Evolutionary conservation across 1,284 basidiomycete species (phyloP).

Genomic region (Cutaneotrichosporon sp.): DNA sequence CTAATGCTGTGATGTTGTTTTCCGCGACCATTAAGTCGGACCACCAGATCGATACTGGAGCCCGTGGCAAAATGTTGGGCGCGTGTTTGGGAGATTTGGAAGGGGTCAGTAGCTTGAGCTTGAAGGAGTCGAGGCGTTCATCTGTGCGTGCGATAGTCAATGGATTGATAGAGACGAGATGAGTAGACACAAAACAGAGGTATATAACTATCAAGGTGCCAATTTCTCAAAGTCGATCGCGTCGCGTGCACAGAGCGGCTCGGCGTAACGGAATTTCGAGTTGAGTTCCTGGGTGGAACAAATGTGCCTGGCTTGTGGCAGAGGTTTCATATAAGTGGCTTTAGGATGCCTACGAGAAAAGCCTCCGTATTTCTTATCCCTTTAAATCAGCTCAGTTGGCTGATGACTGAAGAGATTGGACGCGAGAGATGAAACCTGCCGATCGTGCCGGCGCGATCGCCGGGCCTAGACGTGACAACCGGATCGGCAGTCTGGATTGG

Average conservation of each 20-base stretch:
- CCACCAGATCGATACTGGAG: neutral
- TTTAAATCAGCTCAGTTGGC: too few species aligned
- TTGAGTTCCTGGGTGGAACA: neutral
- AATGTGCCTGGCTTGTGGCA: neutral
- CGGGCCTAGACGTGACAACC: too few species aligned
- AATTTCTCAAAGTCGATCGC: neutral
- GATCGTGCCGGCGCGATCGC: neutral
- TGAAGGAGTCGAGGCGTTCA: neutral
- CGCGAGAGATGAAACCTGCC: neutral
- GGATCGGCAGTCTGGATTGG: too few species aligned
- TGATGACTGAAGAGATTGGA: too few species aligned
- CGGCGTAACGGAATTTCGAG: neutral
- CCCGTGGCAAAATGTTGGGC: slow-evolving; percentile 2
- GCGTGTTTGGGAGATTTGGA: neutral
- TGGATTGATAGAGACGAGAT: neutral
- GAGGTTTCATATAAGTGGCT: neutral
- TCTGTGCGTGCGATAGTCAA: neutral
- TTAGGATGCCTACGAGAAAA: neutral
- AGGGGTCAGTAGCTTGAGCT: neutral
- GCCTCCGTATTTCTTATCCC: too few species aligned
- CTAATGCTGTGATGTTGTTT: neutral
- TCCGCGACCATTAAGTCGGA: slow-evolving; percentile 2
- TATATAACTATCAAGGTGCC: too few species aligned
- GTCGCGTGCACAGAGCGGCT: too few species aligned
- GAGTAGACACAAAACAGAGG: neutral